Base-by-base conservation (phyloP, 768 basidiomycete species). In the Tricholoma sp. region DNA sequence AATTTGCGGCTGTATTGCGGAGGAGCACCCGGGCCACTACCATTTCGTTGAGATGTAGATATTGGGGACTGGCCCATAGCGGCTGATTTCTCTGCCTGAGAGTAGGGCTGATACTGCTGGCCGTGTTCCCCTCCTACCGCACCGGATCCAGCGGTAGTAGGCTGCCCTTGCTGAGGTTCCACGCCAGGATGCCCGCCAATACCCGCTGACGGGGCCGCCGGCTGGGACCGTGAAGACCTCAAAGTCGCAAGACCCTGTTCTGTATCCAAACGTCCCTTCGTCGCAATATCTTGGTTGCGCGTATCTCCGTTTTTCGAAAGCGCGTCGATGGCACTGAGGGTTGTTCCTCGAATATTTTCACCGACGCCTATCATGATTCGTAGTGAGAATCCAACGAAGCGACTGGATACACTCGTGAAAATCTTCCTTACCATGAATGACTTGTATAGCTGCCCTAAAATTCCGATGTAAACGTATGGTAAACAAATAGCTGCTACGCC, bases 321-420 rank as follows among this genome's bases (percentile, higher is more conserved):
- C 1, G 67, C 66, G 53, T 80, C 78, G 9, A 78, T 57, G 3
- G 72, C 71, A 10, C 74, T 72, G 47, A 80, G 61, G 8, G 71
- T 56, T 0, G 76, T 71, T 6, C 80, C 80, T 24, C 78, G 73
- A 5, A 80, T 55, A 42, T 67, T 73, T 36, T 81, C 80, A 6
- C 78, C 76, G 1, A 75, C 29, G 3, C 80, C 80, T 77, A 56
- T 53, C 12, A 39, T 15, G 53, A 45, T 12, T 11, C 9, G 9
- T 36, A 36, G 9, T 36, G 34, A n/a, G 24, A 24, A 24, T 4
- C n/a, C 37, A 39, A 39, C 15, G 6, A n/a, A 3, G 7, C 15
- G 15, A 5, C 2, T 39, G 37, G 12, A n/a, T 39, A n/a, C 15
- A 39, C 15, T 36, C 34, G 13, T 24, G 2, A 24, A 24, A 24